Evolutionary conservation across 441 rosid genomes (phyloP).

Genomic region (Syzygium malaccense): DNA sequence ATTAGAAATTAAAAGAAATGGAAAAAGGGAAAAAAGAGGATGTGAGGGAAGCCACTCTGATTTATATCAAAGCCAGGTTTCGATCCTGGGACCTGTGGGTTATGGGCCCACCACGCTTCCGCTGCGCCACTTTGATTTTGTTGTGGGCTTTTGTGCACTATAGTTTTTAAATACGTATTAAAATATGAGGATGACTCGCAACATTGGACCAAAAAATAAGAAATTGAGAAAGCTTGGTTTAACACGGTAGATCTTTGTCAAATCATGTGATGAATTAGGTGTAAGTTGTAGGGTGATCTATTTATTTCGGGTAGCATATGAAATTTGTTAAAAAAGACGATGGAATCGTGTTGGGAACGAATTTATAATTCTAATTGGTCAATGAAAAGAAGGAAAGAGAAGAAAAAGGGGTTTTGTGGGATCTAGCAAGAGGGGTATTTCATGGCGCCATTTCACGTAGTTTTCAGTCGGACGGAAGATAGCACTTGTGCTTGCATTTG

Average conservation of each 20-base stretch:
- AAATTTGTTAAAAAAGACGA: background rate
- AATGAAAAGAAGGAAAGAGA: background rate
- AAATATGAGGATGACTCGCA: no score
- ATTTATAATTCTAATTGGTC: background rate
- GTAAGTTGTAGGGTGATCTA: background rate
- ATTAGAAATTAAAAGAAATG: background rate
- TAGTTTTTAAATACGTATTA: fast-evolving
- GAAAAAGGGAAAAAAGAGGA: fast-evolving
- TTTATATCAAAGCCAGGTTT: background rate
- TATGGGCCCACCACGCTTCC: slow-evolving; percentile 10
- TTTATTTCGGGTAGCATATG: background rate
- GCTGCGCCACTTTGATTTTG: background rate
- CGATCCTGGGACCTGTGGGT: slow-evolving; percentile 6
- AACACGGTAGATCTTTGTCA: background rate
- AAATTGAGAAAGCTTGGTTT: background rate
- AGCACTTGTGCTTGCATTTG: background rate
- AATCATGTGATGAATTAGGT: background rate
- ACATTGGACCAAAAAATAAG: fast-evolving
- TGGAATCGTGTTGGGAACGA: background rate
- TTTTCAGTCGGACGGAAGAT: fast-evolving
- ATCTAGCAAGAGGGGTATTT: background rate
- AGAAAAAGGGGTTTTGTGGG: background rate
- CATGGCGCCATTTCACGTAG: fast-evolving
- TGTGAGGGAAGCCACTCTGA: background rate
- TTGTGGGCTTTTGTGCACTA: fast-evolving